Evolutionary conservation across 2,329 filamentous ascomycete genomes (phyloP).

Genomic region (Penicillium sp.): DNA sequence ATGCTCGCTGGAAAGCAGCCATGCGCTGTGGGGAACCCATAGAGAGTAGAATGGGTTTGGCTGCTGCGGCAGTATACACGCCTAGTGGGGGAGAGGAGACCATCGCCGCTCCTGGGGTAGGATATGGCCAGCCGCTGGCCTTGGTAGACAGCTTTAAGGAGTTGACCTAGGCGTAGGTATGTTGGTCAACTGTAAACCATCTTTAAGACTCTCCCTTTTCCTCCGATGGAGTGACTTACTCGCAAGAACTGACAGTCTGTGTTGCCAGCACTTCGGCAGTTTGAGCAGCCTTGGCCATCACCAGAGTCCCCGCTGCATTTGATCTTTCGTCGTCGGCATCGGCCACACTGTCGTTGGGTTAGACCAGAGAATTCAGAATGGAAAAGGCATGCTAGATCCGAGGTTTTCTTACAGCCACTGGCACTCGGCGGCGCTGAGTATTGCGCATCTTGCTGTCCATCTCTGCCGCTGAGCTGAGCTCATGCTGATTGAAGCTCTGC

Average conservation of each 20-base stretch:
- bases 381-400: background rate
- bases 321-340: conserved; percentile 93
- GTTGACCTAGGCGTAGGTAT: conserved; percentile 32
- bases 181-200: background rate
- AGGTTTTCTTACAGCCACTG: conserved; percentile 48
- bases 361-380: background rate
- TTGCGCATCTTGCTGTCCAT: conserved; percentile 42
- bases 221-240: conserved; percentile 49
- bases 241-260: conserved; percentile 74
- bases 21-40: conserved; percentile 22
- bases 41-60: conserved; percentile 14
- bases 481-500: conserved; percentile 29
- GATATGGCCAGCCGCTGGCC: conserved; percentile 32
- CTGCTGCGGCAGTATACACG: conserved; percentile 20
- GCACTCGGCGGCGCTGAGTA: conserved; percentile 53
- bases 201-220: background rate
- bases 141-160: conserved; percentile 31
- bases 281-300: conserved; percentile 74
- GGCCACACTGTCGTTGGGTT: conserved; percentile 65
- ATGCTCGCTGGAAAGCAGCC: conserved; percentile 21
- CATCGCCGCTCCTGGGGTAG: conserved; percentile 18
- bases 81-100: conserved; percentile 23
- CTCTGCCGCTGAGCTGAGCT: conserved; percentile 28
- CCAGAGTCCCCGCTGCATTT: conserved; percentile 85
- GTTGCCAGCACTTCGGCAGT: conserved; percentile 73